phyloP scores from a whole-genome alignment of 2,329 filamentous ascomycete genomes.

The Mycocentrospora acerina region DNA sequence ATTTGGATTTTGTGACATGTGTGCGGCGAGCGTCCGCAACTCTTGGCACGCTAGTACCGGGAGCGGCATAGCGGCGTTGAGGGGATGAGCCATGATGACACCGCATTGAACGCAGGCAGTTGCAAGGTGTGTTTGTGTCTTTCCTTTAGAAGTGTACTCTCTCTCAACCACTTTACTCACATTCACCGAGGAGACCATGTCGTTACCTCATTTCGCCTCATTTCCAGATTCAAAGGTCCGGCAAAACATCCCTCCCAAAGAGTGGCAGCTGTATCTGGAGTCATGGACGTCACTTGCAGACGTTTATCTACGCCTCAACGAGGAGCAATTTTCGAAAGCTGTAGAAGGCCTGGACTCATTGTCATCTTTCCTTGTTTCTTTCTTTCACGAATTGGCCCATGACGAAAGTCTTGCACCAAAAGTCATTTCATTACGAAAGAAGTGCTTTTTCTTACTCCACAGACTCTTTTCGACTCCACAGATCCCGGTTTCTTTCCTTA shows the following conservation, averaged over 20 bases:
- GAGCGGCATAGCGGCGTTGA: constrained; percentile 18
- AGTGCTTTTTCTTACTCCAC: constrained; percentile 65
- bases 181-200: constrained; percentile 30
- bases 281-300: constrained; percentile 72
- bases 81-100: background rate
- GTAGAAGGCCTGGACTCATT: constrained; percentile 61
- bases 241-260: constrained; percentile 63
- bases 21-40: constrained; percentile 24
- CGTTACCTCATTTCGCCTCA: constrained; percentile 71
- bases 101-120: too few species aligned
- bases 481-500: constrained; percentile 53
- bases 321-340: constrained; percentile 56
- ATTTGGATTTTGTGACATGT: constrained; percentile 16
- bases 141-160: too few species aligned
- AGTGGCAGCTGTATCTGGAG: constrained; percentile 77
- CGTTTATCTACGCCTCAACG: constrained; percentile 62
- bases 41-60: constrained; percentile 40
- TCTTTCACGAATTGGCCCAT: constrained; percentile 57
- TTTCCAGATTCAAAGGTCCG: constrained; percentile 72
- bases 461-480: constrained; percentile 56
- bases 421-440: constrained; percentile 58
- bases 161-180: background rate
- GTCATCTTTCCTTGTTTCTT: constrained; percentile 65
- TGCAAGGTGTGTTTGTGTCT: too few species aligned
- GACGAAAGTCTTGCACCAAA: constrained; percentile 39